A percentile compares a stretch with the other conserved stretches of the same genome.
These are phyloP conservation scores for Groenewaldozyma salmanticensis DNA, from an alignment of 805 yeast species.

Conservation along the genomic window DNA sequence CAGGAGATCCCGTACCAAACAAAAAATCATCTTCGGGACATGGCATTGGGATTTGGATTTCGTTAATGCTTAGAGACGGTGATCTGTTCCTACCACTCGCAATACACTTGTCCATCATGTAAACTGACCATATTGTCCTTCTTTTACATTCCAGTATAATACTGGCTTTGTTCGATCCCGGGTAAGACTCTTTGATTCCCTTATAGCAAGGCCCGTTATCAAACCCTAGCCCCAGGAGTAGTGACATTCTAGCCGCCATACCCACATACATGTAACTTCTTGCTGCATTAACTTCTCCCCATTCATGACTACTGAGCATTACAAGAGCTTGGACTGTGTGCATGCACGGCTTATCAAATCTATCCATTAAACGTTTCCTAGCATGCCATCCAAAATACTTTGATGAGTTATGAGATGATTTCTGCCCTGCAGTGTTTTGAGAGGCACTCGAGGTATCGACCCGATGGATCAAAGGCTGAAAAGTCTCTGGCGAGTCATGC, in stretches of 20 bases:
- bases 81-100: slow-evolving; percentile 7
- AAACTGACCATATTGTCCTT: slow-evolving; percentile 8
- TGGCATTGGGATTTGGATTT: slow-evolving; percentile 7
- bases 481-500: not conserved
- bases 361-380: slow-evolving; percentile 2
- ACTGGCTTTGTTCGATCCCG: not conserved
- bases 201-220: slow-evolving; percentile 4
- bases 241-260: slow-evolving; percentile 8
- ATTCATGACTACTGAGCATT: slow-evolving; percentile 12
- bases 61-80: slow-evolving; percentile 7
- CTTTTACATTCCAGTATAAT: slow-evolving; percentile 1
- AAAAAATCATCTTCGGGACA: slow-evolving; percentile 8
- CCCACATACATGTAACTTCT: slow-evolving; percentile 9
- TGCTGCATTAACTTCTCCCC: slow-evolving; percentile 7
- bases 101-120: slow-evolving; percentile 11
- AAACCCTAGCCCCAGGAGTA: slow-evolving; percentile 4
- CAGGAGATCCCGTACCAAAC: slow-evolving; percentile 4
- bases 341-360: slow-evolving; percentile 6
- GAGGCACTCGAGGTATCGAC: too few species aligned
- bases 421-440: not conserved
- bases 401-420: not conserved
- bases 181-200: not conserved
- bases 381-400: slow-evolving; percentile 10
- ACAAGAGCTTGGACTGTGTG: slow-evolving; percentile 7
- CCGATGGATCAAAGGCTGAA: too few species aligned